phyloP scores from a whole-genome alignment of 2,329 filamentous ascomycete species.

The Fusarium mangiferae region DNA sequence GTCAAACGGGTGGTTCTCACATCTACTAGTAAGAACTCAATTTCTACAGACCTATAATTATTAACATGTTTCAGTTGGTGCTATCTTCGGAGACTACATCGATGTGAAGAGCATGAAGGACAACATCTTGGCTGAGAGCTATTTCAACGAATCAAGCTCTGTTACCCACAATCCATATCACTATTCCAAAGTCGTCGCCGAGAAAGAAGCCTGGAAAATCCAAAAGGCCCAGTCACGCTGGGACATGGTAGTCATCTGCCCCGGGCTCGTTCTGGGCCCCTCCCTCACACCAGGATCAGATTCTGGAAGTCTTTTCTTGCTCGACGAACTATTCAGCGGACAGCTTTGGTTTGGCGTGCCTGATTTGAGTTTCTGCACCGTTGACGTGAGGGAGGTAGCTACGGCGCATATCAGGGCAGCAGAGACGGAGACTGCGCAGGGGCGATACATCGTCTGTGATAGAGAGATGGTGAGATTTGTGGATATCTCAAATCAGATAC shows the following conservation, averaged over 20 bases:
- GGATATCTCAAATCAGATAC: not conserved
- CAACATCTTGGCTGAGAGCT: not conserved
- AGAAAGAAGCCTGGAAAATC: not conserved
- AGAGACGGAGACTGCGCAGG: not conserved
- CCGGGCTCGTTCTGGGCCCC: not conserved
- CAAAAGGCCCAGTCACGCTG: not conserved
- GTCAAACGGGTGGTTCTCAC: not conserved
- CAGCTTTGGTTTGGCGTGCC: not conserved
- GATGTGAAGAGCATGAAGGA: not conserved
- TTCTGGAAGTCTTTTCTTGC: not conserved
- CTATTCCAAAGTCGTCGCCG: not conserved
- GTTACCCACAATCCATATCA: constrained; percentile 1
- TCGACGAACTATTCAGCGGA: not conserved
- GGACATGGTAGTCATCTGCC: not conserved
- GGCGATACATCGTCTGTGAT: not conserved
- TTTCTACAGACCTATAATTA: accelerated
- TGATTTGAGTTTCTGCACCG: not conserved
- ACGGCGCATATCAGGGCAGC: not conserved
- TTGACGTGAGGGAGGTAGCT: not conserved
- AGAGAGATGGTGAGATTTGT: not conserved
- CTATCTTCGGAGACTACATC: not conserved
- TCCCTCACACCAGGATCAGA: not conserved
- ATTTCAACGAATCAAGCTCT: not conserved
- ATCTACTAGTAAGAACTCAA: not conserved
- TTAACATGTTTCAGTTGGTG: not conserved